Conservation (phyloP, 768 basidiomycete species). For the Mycena olivaceomarginata region DNA sequence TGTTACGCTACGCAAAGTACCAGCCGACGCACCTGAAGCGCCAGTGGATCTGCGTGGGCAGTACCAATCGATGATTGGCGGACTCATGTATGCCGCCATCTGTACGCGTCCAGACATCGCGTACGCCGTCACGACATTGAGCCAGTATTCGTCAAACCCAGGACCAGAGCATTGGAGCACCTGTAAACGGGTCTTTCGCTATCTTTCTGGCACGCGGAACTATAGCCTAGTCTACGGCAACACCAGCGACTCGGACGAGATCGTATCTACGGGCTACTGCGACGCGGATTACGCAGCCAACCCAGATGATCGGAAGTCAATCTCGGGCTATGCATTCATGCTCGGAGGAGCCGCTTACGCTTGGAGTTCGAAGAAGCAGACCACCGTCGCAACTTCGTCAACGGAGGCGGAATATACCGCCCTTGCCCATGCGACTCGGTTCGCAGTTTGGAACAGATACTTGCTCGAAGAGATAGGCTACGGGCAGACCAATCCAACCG, state of each 20-base stretch:
- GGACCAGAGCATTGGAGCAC: slow-evolving; percentile 47
- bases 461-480: too few relatives aligned
- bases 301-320: too few relatives aligned
- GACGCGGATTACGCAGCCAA: too few relatives aligned
- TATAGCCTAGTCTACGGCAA: slow-evolving; percentile 22
- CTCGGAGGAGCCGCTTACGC: too few relatives aligned
- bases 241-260: too few relatives aligned
- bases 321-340: too few relatives aligned
- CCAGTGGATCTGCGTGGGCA: slow-evolving; percentile 7
- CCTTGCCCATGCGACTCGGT: slow-evolving; percentile 38
- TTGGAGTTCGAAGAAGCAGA: slow-evolving; percentile 48
- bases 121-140: slow-evolving; percentile 1
- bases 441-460: too few relatives aligned
- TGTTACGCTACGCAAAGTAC: slow-evolving; percentile 13
- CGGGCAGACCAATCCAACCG: too few relatives aligned
- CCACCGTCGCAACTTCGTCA: slow-evolving; percentile 45
- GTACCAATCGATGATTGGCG: slow-evolving; percentile 7
- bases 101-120: too few relatives aligned
- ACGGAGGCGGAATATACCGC: slow-evolving; percentile 54
- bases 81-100: too few relatives aligned
- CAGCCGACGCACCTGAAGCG: neutral
- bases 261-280: too few relatives aligned
- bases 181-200: slow-evolving; percentile 54
- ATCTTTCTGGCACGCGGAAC: slow-evolving; percentile 53
- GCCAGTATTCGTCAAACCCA: slow-evolving; percentile 47